Base-by-base conservation (phyloP, 768 basidiomycete genomes). In the Mycena sanguinolenta region DNA sequence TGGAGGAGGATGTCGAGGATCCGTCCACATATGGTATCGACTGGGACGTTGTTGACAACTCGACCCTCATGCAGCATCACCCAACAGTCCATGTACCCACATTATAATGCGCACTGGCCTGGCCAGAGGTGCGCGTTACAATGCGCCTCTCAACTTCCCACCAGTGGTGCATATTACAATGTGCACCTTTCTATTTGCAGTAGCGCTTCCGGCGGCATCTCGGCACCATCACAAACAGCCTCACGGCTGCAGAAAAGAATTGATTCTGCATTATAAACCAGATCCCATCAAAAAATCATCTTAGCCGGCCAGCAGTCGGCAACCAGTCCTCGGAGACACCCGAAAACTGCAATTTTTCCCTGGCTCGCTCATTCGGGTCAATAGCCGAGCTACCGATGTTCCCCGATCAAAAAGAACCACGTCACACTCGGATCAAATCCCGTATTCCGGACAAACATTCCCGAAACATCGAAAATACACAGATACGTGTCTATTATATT, bases 111-210 rank as follows among this genome's bases (percentile, higher is more conserved):
- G 34, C 19, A 19, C 57, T 58, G 57, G 57, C 25, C 21, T 16
- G 57, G n/a, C 57, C 57, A 58, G 19, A 25, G 14, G 57, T 38
- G 36, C 57, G 38, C 23, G n/a, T 58, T 58, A 58, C 30, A 58
- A 58, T 7, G 36, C 38, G 57, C n/a, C 4, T 21, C 36, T 21
- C 4, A n/a, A 7, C 57, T 39, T 38, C 5, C 36, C 57, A 58
- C 34, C 36, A n/a, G 23, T 39, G 57, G 57, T 12, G 57, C 36
- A 38, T 21, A 39, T 58, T 58, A 39, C 23, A 46, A 46, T 46
- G 44, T 5, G 44, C 44, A 46, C 44, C 44, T n/a, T 46, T 19
- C 21, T 46, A n/a, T 46, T 10, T 46, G 44, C 10, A 46, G 21
- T 46, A n/a, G 3, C 21, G 44, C 44, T 46, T n/a, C 44, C 21